These are phyloP conservation scores for Pythium sukuiense DNA, from an alignment of 352 stramenopile genomes.

Conservation along the genomic window DNA sequence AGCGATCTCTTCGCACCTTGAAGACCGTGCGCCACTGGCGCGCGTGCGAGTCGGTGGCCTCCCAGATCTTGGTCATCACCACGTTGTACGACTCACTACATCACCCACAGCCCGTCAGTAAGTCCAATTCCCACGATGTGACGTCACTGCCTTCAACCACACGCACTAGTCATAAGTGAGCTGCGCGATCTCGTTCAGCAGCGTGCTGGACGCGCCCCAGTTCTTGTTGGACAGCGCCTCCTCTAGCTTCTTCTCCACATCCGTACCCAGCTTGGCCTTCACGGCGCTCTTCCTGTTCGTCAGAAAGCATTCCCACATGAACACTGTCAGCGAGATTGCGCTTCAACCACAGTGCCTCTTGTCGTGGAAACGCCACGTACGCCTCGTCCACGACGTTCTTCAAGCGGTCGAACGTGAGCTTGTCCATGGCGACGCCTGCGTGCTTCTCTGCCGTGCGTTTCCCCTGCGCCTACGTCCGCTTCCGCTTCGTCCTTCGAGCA, in stretches of 20 bases:
- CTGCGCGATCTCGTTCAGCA: slow-evolving; percentile 97
- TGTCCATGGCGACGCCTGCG: slow-evolving; percentile 55
- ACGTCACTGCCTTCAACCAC: background rate
- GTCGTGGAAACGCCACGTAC: slow-evolving; percentile 40
- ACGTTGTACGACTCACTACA: slow-evolving; percentile 85
- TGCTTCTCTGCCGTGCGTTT: slow-evolving; percentile 9
- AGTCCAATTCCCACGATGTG: background rate
- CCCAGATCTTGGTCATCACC: slow-evolving; percentile 95
- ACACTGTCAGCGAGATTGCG: background rate
- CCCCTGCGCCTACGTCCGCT: background rate
- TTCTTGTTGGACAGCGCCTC: slow-evolving; percentile 99
- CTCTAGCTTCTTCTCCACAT: slow-evolving; percentile 89
- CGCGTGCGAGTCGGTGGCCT: slow-evolving; percentile 86
- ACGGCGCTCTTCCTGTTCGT: slow-evolving; percentile 76
- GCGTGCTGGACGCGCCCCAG: slow-evolving; percentile 97
- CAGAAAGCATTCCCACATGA: background rate
- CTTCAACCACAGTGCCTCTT: slow-evolving; percentile 3
- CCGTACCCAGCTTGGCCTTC: slow-evolving; percentile 85
- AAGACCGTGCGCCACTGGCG: slow-evolving; percentile 97
- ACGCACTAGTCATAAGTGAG: slow-evolving; percentile 96
- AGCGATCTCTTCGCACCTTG: slow-evolving; percentile 63
- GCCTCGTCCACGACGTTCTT: slow-evolving; percentile 89
- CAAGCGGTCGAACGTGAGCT: slow-evolving; percentile 82
- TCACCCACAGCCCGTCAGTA: slow-evolving; percentile 10
- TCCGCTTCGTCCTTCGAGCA: slow-evolving; percentile 2